Evolutionary conservation across 352 stramenopile genomes (phyloP).

Genomic region (Pythium sp.): DNA sequence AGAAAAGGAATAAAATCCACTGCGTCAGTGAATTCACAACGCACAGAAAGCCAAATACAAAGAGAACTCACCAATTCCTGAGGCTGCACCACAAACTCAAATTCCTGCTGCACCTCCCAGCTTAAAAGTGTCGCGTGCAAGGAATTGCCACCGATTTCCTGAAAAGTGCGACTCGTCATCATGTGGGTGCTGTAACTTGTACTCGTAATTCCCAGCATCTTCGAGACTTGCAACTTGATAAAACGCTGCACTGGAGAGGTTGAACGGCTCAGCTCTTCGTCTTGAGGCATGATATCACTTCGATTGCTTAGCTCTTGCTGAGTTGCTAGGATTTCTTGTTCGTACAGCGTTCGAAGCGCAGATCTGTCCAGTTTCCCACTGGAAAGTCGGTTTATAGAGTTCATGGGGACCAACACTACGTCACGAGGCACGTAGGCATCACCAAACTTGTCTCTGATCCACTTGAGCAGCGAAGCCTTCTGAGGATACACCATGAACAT

Average conservation of each 20-base stretch:
- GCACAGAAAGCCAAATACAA: background rate
- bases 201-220: background rate
- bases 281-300: background rate
- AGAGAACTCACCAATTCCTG: constrained; percentile 24
- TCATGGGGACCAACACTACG: constrained; percentile 15
- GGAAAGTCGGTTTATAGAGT: constrained; percentile 23
- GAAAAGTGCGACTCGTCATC: constrained; percentile 24
- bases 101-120: constrained; percentile 34
- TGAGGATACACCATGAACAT: constrained; percentile 11
- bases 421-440: constrained; percentile 29
- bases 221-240: constrained; percentile 6
- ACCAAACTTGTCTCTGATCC: constrained; percentile 32
- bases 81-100: constrained; percentile 15
- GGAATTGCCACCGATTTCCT: constrained; percentile 53
- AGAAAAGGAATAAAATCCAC: background rate
- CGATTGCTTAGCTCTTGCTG: background rate
- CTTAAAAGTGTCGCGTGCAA: constrained; percentile 44
- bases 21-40: background rate
- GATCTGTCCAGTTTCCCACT: constrained; percentile 45
- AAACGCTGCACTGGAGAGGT: background rate
- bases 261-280: background rate
- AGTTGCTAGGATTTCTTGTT: background rate
- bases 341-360: constrained; percentile 20
- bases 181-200: background rate
- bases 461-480: constrained; percentile 23